phyloP scores from a whole-genome alignment of 2,329 filamentous ascomycete species.

The Thelonectria blattea region DNA sequence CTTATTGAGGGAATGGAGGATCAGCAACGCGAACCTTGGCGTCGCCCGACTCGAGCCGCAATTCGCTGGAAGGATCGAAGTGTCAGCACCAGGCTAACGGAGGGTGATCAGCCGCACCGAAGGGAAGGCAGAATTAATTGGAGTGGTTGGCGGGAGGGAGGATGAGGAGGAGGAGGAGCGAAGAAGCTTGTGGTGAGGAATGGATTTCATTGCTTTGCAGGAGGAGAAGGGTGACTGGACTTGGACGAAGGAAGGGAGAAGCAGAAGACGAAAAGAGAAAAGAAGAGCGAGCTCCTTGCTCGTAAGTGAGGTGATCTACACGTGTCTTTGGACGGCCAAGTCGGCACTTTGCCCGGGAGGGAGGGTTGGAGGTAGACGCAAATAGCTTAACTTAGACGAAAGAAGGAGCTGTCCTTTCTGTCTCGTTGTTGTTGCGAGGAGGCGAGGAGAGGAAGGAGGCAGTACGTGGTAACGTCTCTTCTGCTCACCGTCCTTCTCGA shows the following conservation, averaged over 20 bases:
- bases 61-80: not conserved
- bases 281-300: slow-evolving; percentile 5
- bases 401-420: not conserved
- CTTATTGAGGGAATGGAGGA: not conserved
- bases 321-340: slow-evolving; percentile 12
- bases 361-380: slow-evolving; percentile 10
- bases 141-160: no score
- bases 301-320: slow-evolving; percentile 20
- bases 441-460: not conserved
- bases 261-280: not conserved
- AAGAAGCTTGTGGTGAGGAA: not conserved
- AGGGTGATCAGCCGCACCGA: slow-evolving; percentile 9
- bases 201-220: not conserved
- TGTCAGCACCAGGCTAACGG: not conserved
- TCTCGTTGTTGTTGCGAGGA: not conserved
- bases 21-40: not conserved
- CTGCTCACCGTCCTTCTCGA: not conserved
- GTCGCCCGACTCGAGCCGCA: not conserved
- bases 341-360: slow-evolving; percentile 3
- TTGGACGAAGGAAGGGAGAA: not conserved
- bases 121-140: not conserved
- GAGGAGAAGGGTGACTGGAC: not conserved
- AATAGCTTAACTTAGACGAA: not conserved
- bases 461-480: no score
- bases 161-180: not conserved